Conservation (phyloP, 140 eudicot species). For the Erigeron philadelphicus region DNA sequence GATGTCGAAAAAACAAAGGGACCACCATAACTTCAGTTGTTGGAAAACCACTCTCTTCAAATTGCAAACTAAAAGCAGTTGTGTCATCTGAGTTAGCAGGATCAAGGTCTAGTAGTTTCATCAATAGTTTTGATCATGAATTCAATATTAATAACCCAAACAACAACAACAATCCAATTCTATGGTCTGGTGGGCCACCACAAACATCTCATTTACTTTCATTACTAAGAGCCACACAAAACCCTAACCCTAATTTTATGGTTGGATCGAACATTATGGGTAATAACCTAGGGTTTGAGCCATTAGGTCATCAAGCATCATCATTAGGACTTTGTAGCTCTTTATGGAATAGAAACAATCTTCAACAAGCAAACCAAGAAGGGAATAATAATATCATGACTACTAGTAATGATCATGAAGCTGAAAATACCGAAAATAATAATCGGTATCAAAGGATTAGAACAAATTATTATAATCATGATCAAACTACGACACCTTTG, state of each 20-base stretch:
- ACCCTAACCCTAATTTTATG: conserved; percentile 36
- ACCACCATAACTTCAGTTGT: conserved; percentile 32
- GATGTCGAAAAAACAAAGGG: conserved; percentile 69
- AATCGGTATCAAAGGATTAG: conserved; percentile 46
- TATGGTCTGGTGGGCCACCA: conserved; percentile 46
- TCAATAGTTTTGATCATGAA: conserved; percentile 42
- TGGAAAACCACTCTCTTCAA: conserved; percentile 27
- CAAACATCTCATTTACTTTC: conserved; percentile 62
- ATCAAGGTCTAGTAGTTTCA: conserved; percentile 30
- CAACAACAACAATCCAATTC: conserved; percentile 32
- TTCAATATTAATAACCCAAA: conserved; percentile 25
- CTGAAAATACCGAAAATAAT: conserved; percentile 35
- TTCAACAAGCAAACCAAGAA: conserved; percentile 32
- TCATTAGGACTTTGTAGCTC: conserved; percentile 36
- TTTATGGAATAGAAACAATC: conserved; percentile 40
- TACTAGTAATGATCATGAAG: conserved; percentile 35
- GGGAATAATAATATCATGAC: not conserved
- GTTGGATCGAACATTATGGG: conserved; percentile 45
- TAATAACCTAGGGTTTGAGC: conserved; percentile 33
- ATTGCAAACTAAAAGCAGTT: conserved; percentile 39
- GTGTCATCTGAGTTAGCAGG: conserved; percentile 43
- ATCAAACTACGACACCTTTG: conserved; percentile 25
- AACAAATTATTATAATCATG: conserved; percentile 36
- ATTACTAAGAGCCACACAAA: conserved; percentile 57
- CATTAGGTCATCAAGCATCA: conserved; percentile 30